Evolutionary conservation across 2,329 filamentous ascomycete species (phyloP), one percentile per base, ranked within the genome.

Genomic region (Anisogramma anomala): DNA sequence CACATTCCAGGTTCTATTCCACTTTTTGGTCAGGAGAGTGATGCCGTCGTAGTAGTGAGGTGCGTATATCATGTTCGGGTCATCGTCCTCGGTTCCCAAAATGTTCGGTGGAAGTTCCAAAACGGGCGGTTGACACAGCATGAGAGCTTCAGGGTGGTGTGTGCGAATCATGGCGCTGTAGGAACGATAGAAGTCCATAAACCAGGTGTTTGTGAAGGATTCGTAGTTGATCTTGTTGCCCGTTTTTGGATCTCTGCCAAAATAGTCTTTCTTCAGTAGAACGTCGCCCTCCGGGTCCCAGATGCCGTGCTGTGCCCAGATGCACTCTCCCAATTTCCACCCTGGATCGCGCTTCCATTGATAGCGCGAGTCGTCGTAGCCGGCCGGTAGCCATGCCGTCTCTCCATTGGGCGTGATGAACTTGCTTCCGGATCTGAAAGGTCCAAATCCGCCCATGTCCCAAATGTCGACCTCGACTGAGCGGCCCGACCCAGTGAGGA

Each of bases 1-100:
- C 6, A 98, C 83, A 52, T 98, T 98, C 83, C 91, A 98, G 13
- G 82, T 79, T 28, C 88, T 82, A 57, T 96, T 98, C 91, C 91
- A 98, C 60, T 94, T 94, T 64, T 98, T 98, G 10, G 86, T 96
- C 73, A 98, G 84, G 3, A 98, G 69, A 0, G 91, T 98, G 42
- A 98, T 82, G 9, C 91, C 91, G 53, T 98, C 91, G 59, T 98
- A 98, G 58, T 85, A 98, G 61, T 98, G 91, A 2, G 88, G 86
- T 8, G 91, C 82, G 58, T 95, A 96, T 2, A 88, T 83, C 74
- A 96, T 82, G 48, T 81, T 84, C 3, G 79, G 78, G 51, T 98
- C 88, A 52, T 96, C 88, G 55, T 96, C 89, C 20, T 71, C 66
- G 0, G 88, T 94, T 10, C 79, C 88, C 59, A 91, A 94, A 57